Evolutionary conservation across 306 rosid species (phyloP).

Genomic region (Benincasa hispida): DNA sequence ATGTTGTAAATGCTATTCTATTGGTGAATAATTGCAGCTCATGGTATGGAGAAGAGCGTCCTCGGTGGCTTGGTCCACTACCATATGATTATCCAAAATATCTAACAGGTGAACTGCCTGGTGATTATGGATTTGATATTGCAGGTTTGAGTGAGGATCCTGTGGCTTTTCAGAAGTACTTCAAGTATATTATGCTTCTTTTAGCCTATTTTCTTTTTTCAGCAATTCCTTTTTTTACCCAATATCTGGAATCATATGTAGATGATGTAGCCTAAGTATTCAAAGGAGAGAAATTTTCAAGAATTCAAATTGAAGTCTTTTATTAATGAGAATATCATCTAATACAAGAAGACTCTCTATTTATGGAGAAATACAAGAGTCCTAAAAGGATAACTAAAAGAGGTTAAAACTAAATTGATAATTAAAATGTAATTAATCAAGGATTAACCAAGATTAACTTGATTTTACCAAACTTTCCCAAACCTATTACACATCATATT

Average conservation of each 20-base stretch:
- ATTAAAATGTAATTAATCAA: too few relatives aligned
- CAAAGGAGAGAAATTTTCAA: too few relatives aligned
- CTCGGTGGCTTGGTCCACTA: slow-evolving; percentile 94
- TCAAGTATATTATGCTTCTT: slow-evolving; percentile 43
- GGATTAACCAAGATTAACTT: too few relatives aligned
- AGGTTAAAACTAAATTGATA: too few relatives aligned
- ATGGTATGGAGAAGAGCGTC: slow-evolving; percentile 87
- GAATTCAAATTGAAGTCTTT: too few relatives aligned
- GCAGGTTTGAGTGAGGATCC: slow-evolving; percentile 73
- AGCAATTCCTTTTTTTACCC: not conserved
- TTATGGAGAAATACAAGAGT: too few relatives aligned
- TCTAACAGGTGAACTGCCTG: slow-evolving; percentile 80
- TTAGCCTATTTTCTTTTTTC: not conserved
- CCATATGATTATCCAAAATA: slow-evolving; percentile 64
- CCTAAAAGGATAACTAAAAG: too few relatives aligned
- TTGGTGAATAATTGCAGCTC: slow-evolving; percentile 28
- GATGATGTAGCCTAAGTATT: too few relatives aligned
- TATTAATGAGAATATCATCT: too few relatives aligned
- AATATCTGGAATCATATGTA: not conserved
- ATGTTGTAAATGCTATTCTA: not conserved
- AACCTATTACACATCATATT: too few relatives aligned
- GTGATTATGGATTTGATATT: slow-evolving; percentile 87
- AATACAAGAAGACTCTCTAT: too few relatives aligned
- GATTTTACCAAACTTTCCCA: too few relatives aligned
- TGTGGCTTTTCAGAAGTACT: slow-evolving; percentile 44